Percentiles rank a stretch among this genome's conserved stretches.
These are phyloP conservation scores for Trametes cubensis DNA, from an alignment of 768 basidiomycete species.

Conservation along the genomic window DNA sequence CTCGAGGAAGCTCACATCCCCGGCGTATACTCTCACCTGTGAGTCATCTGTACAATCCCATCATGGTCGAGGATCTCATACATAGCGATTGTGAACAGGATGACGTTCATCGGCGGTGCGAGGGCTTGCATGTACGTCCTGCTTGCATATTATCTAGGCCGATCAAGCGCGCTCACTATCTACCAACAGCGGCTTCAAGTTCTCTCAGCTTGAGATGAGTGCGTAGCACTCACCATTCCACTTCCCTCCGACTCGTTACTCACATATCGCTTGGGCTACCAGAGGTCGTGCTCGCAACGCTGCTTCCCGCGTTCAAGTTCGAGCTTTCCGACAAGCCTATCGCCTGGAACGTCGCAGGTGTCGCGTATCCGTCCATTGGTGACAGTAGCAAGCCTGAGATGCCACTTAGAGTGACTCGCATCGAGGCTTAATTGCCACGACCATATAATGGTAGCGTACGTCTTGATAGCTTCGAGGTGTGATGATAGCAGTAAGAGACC, in stretches of 20 bases:
- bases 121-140: conserved; percentile 29
- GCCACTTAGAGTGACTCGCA: conserved; percentile 2
- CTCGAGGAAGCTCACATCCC: conserved; percentile 16
- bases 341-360: conserved; percentile 14
- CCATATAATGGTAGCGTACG: neutral
- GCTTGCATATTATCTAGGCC: neutral
- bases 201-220: conserved; percentile 30
- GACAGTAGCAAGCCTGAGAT: conserved; percentile 12
- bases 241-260: neutral
- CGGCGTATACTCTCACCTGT: conserved; percentile 21
- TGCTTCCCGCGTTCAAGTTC: conserved; percentile 19
- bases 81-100: neutral
- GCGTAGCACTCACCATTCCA: neutral
- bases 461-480: neutral
- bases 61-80: neutral
- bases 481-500: too few relatives aligned
- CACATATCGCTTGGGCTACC: neutral
- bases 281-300: conserved; percentile 19
- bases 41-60: neutral
- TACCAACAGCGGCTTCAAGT: conserved; percentile 27
- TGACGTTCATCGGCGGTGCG: conserved; percentile 30
- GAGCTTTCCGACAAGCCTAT: conserved; percentile 16
- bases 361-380: conserved; percentile 13
- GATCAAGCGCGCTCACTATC: neutral
- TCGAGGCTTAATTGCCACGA: neutral